Conservation (phyloP, 2,329 filamentous ascomycete genomes). For the Nemania sp. region DNA sequence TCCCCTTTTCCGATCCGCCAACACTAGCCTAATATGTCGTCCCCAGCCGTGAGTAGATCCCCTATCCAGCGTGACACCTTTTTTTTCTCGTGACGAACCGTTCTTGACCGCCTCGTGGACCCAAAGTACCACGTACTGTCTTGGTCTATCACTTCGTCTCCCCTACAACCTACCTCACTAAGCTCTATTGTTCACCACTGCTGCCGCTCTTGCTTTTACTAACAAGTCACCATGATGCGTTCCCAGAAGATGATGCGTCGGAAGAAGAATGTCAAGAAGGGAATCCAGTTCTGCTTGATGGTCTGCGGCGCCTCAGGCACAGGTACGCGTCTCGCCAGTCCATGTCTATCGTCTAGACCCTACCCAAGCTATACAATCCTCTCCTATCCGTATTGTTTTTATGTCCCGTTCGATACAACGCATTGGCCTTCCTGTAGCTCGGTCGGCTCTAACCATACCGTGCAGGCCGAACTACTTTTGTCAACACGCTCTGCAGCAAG, state of each 20-base stretch:
- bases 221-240: conserved; percentile 35
- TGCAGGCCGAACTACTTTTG: conserved; percentile 93
- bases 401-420: conserved; percentile 9
- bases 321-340: conserved; percentile 61
- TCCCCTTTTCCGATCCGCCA: conserved; percentile 29
- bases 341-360: conserved; percentile 7
- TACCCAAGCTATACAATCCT: conserved; percentile 13
- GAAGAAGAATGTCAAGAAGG: conserved; percentile 99
- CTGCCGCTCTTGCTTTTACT: conserved; percentile 21
- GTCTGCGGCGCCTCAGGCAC: conserved; percentile 98
- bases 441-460: conserved; percentile 17
- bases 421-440: conserved; percentile 1
- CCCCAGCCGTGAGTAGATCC: conserved; percentile 42
- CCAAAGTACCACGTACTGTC: conserved; percentile 7
- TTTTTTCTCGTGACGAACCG: conserved; percentile 24
- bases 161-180: conserved; percentile 5
- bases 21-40: conserved; percentile 42
- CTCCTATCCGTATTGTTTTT: background rate
- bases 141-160: conserved; percentile 2
- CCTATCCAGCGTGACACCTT: conserved; percentile 30
- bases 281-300: conserved; percentile 99
- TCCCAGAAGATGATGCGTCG: conserved; percentile 90
- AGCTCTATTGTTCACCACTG: background rate
- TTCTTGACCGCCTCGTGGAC: conserved; percentile 28
- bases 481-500: conserved; percentile 98